Conservation (phyloP, 2,329 filamentous ascomycete species). For the Trichoderma sp. region DNA sequence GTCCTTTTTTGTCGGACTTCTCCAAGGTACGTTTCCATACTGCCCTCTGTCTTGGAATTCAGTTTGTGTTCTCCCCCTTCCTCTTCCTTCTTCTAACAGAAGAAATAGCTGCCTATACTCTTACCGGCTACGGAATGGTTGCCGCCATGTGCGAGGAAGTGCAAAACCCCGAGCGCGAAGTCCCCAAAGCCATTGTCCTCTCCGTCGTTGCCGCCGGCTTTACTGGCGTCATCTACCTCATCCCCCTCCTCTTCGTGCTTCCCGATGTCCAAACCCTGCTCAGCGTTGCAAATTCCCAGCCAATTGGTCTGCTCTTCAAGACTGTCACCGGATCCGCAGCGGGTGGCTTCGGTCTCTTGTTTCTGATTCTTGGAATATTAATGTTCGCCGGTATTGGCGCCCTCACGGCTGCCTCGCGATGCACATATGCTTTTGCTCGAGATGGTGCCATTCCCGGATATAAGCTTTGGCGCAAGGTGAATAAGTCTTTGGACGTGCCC, state of each 20-base stretch:
- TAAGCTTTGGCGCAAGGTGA: slow-evolving; percentile 65
- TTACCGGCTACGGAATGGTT: slow-evolving; percentile 54
- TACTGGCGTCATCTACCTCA: slow-evolving; percentile 65
- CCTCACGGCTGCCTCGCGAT: slow-evolving; percentile 71
- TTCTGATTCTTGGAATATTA: slow-evolving; percentile 74
- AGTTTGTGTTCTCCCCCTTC: not conserved
- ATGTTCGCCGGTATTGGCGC: slow-evolving; percentile 76
- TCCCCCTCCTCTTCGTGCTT: slow-evolving; percentile 75
- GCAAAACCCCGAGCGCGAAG: slow-evolving; percentile 61
- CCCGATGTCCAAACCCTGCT: slow-evolving; percentile 67
- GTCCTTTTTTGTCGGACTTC: slow-evolving; percentile 56
- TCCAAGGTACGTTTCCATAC: slow-evolving; percentile 45
- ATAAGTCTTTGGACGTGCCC: slow-evolving; percentile 67
- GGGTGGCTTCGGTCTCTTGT: slow-evolving; percentile 74
- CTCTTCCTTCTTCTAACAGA: not conserved
- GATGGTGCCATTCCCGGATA: slow-evolving; percentile 75
- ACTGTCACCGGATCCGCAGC: slow-evolving; percentile 70
- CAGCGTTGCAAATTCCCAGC: slow-evolving; percentile 68
- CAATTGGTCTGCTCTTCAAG: slow-evolving; percentile 76
- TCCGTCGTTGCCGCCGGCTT: slow-evolving; percentile 66
- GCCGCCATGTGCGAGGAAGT: slow-evolving; percentile 62
- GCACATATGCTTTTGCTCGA: slow-evolving; percentile 74
- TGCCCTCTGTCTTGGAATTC: not conserved
- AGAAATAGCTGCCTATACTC: slow-evolving; percentile 41
- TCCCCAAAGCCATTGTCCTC: slow-evolving; percentile 67